Conservation (phyloP, 1,284 basidiomycete species). For the Entoloma clypeatum region DNA sequence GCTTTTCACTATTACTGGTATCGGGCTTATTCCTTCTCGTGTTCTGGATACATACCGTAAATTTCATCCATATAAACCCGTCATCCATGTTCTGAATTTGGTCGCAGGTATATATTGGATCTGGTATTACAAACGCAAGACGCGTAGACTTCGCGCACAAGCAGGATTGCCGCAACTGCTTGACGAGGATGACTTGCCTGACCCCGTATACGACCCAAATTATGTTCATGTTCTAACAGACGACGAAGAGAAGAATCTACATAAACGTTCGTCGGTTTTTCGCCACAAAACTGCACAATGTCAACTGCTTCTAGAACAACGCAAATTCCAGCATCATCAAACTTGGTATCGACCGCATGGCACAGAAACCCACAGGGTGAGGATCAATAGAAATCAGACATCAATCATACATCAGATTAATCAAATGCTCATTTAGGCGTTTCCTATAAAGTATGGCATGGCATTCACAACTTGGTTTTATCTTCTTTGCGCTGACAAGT, state of each 20-base stretch:
- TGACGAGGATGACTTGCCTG: constrained; percentile 75
- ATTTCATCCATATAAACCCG: constrained; percentile 20
- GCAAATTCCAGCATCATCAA: constrained; percentile 63
- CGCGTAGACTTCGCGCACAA: constrained; percentile 51
- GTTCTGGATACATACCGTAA: constrained; percentile 75
- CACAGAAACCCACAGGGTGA: constrained; percentile 76
- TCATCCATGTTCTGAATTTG: neutral
- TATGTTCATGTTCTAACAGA: constrained; percentile 74
- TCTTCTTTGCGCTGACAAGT: constrained; percentile 9
- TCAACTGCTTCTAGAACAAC: constrained; percentile 47
- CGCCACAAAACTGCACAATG: neutral
- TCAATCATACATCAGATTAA: constrained; percentile 4
- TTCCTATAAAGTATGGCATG: constrained; percentile 64
- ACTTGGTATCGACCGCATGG: constrained; percentile 90
- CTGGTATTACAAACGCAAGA: constrained; percentile 65
- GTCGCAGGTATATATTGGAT: constrained; percentile 65
- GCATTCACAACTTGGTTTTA: neutral
- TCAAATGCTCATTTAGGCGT: constrained; percentile 48
- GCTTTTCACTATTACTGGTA: constrained; percentile 78
- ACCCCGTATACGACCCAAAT: constrained; percentile 69
- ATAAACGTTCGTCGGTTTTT: constrained; percentile 50
- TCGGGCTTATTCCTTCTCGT: constrained; percentile 72
- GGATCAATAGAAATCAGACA: constrained; percentile 19
- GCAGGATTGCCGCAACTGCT: constrained; percentile 64
- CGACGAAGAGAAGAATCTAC: constrained; percentile 65